Conservation (phyloP, 352 stramenopile genomes). For the Lagenidium giganteum region DNA sequence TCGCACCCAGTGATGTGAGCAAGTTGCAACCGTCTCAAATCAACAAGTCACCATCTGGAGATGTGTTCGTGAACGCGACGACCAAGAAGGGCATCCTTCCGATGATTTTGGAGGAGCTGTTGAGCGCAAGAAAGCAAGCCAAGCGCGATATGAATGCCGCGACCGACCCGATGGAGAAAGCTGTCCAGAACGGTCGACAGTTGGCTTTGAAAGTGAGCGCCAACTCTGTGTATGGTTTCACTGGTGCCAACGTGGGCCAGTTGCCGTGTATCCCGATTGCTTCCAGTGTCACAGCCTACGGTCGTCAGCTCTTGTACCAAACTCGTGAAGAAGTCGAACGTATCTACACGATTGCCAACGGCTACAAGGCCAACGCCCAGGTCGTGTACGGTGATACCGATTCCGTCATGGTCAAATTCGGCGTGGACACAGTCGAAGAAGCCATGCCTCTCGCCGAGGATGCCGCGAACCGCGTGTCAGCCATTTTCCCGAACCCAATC, state of each 20-base stretch:
- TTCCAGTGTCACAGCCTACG: slow-evolving; percentile 97
- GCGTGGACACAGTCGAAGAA: slow-evolving; percentile 92
- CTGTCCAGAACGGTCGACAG: slow-evolving; percentile 98
- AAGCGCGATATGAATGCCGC: slow-evolving; percentile 99
- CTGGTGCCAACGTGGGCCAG: slow-evolving; percentile 96
- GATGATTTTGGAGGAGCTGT: slow-evolving; percentile 98
- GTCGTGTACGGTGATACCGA: slow-evolving; percentile 99
- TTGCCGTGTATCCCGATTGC: slow-evolving; percentile 98
- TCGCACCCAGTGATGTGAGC: slow-evolving; percentile 66
- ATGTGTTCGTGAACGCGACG: slow-evolving; percentile 94
- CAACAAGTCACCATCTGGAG: slow-evolving; percentile 93
- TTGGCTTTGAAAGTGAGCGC: slow-evolving; percentile 95
- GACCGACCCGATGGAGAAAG: slow-evolving; percentile 98
- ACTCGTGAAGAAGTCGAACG: slow-evolving; percentile 97
- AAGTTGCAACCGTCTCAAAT: slow-evolving; percentile 73
- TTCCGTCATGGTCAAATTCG: slow-evolving; percentile 99
- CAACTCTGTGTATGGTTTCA: slow-evolving; percentile 99
- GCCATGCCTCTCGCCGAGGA: slow-evolving; percentile 98
- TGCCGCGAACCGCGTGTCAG: slow-evolving; percentile 93
- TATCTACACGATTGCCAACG: slow-evolving; percentile 92
- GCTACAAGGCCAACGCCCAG: slow-evolving; percentile 93
- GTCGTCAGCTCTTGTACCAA: slow-evolving; percentile 95
- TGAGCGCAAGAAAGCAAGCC: slow-evolving; percentile 95
- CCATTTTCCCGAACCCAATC: slow-evolving; percentile 97
- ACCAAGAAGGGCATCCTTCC: slow-evolving; percentile 98